Evolutionary conservation across 2,329 filamentous ascomycete genomes (phyloP).

Genomic region (Claviceps capensis): DNA sequence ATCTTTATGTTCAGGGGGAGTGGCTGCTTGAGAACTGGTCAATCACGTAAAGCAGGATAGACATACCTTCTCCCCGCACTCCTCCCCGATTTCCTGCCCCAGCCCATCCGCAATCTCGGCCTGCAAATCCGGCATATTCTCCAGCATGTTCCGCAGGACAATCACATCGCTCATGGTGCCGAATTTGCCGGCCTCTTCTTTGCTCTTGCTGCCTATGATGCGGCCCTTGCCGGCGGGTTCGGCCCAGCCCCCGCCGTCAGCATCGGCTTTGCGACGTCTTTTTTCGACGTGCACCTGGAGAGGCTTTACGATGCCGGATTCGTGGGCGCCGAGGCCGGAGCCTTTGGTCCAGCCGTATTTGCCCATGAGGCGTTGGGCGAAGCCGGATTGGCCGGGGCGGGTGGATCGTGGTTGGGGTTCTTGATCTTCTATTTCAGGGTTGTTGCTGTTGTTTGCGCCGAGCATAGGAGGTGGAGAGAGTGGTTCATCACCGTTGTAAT

Average conservation of each 20-base stretch:
- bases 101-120: constrained; percentile 63
- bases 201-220: constrained; percentile 65
- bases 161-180: constrained; percentile 71
- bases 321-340: constrained; percentile 69
- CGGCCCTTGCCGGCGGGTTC: constrained; percentile 57
- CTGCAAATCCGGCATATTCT: constrained; percentile 63
- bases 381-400: constrained; percentile 68
- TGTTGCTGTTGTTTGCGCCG: constrained; percentile 18
- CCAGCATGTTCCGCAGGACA: constrained; percentile 71
- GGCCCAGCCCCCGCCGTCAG: constrained; percentile 65
- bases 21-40: too few species aligned
- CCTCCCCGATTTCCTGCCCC: constrained; percentile 89
- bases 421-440: constrained; percentile 18
- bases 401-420: constrained; percentile 37
- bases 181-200: constrained; percentile 36
- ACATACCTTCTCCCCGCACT: constrained; percentile 64
- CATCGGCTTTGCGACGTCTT: constrained; percentile 63
- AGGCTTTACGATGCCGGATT: constrained; percentile 72
- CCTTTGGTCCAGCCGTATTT: constrained; percentile 93
- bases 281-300: constrained; percentile 77
- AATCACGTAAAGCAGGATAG: not conserved
- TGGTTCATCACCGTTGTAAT: constrained; percentile 22
- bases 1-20: too few species aligned
- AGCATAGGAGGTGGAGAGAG: constrained; percentile 34
- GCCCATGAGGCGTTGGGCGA: constrained; percentile 76